Evolutionary conservation across 2,329 filamentous ascomycete species (phyloP), one percentile per base, ranked within the genome.

Genomic region (Aspergillus alliaceus): DNA sequence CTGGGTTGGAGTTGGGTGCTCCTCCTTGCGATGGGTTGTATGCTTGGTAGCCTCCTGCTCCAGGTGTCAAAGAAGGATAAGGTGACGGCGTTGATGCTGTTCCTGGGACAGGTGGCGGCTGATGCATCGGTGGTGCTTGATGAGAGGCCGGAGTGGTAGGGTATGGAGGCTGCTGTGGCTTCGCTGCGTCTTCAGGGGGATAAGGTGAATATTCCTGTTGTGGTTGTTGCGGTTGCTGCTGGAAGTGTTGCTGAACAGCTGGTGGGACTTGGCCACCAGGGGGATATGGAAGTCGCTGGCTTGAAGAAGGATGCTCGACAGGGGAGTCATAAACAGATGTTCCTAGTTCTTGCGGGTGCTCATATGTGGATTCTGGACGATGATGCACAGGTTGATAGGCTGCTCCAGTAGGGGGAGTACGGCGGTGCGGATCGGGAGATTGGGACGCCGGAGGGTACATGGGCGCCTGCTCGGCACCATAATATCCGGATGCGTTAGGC

Each of bases 311-410:
- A 47, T 68, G 69, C 20, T 77, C 84, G 37, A 90, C 82, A 40
- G 89, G 90, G 3, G 89, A 90, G 72, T 92, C 89, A 68, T 92
- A 93, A 9, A 85, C 85, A 1, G 89, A 90, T 0, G 90, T 91
- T 25, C 89, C 88, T 47, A 93, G 79, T 75, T 93, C 90, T 74
- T 93, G 90, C 0, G 90, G 86, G 61, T 86, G 84, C 27, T 87
- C 86, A 65, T 89, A 89, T 11, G 85, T 89, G 71, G 86, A 88
- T 67, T 87, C 84, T 3, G 86, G 87, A 15, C 83, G 84, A 56
- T 84, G 84, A 56, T 77, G 72, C 24, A 71, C 64, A 46, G 74
- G 59, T 52, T 69, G 72, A 73, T 80, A 71, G 72, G 81, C 62
- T 29, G 61, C 72, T 63, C 52, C 69, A 62, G 59, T 70, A 57